Evolutionary conservation across 2,329 filamentous ascomycete genomes (phyloP), one percentile per base, ranked within the genome.

Genomic region (Elsinoe batatas): DNA sequence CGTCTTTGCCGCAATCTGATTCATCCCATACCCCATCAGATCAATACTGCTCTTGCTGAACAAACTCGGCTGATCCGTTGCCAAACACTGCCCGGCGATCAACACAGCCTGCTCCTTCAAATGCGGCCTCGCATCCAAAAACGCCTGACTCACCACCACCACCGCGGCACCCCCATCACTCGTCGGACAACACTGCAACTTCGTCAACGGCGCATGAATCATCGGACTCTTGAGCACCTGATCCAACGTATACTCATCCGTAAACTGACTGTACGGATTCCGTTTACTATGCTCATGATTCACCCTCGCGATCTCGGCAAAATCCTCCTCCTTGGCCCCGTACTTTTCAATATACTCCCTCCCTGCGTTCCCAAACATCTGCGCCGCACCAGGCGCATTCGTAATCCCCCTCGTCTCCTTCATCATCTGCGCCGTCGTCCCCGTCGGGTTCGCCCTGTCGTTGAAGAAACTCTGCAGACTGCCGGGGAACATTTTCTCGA

Each of bases 241-340:
- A 32, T 95, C 87, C 38, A 85, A 81, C 0, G 87, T 87, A 76
- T 97, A 97, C 68, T 91, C 88, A 66, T 94, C 82, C 66, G 85
- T 86, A 78, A 98, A 97, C 72, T 97, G 91, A n/a, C 89, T 91
- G 78, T 98, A 98, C 8, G 91, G 91, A 77, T 97, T 97, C 62
- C 85, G 82, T 69, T 85, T 85, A 18, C 85, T 91, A 79, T 98
- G 93, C 60, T 84, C 84, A 72, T 97, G 91, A 77, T 95, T 97
- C 68, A 97, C 73, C 63, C 91, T 84, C 8, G 83, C 91, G 66
- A 97, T 96, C 74, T 97, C 91, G 33, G 88, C 91, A 71, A 97
- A 96, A 76, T 97, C 91, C 63, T 87, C 84, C 10, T 79, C 67
- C 65, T 78, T 87, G 58, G 91, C 93, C 56, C 91, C 91, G 70